Evolutionary conservation across 2,329 filamentous ascomycete genomes (phyloP), one percentile per base, ranked within the genome.

Genomic region (Talaromyces albobiverticillius): DNA sequence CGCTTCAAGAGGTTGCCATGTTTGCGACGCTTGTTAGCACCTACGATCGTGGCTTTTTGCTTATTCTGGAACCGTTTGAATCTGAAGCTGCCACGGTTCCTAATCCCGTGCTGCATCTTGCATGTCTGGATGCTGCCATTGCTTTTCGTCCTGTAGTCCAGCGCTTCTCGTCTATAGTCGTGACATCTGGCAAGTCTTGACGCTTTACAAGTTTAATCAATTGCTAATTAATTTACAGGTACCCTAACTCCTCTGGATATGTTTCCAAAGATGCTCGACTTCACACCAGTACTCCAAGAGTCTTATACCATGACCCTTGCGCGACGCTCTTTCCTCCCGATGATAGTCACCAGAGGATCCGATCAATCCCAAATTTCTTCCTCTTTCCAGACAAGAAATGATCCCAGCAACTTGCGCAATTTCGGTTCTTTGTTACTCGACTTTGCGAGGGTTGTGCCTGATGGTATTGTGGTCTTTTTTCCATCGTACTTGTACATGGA

Each of bases 401-500:
- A 99, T 64, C 91, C 92, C 0, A 90, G 89, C 58, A 93, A 97
- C n/a, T 91, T 99, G 25, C 85, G 94, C 46, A 99, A 99, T 70
- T 99, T 96, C 64, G 95, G 94, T 42, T 94, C 87, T 60, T 80
- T 99, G 2, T 78, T 99, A 29, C 94, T 92, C 7, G 94, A 99
- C 68, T 97, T 99, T 69, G 89, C 91, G 51, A 95, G 93, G 70
- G 86, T 97, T 60, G 99, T 94, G 0, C 95, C 94, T 0, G 94
- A 99, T 65, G 94, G 94, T 29, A 86, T 99, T 71, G 94, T 99
- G n/a, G 94, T 99, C 36, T 99, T 99, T 79, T 99, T 99, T 70
- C 95, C 94, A 0, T 96, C 91, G 0, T 99, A 99, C 65, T 82
- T 99, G 1, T 99, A 99, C 76, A 97, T 99, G 94, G 94, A 99